Evolutionary conservation across 768 basidiomycete species (phyloP).

Genomic region (Podaxis sp.): DNA sequence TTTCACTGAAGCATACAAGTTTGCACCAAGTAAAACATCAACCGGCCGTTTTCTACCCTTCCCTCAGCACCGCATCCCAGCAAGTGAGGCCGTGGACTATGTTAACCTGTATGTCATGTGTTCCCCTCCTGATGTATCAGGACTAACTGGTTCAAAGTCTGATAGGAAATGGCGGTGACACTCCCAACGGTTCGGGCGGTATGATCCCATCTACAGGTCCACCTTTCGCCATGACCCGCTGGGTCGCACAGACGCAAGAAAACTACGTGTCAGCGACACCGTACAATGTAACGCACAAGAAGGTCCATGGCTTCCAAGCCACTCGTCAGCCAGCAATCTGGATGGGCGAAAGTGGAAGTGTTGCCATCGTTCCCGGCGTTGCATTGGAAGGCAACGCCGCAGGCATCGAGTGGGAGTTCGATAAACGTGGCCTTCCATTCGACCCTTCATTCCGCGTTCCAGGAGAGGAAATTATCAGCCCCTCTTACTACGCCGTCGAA

Average conservation of each 20-base stretch:
- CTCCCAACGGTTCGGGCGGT: conserved; percentile 70
- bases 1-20: conserved; percentile 8
- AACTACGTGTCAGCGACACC: conserved; percentile 76
- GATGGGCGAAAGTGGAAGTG: conserved; percentile 81
- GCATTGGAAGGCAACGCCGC: conserved; percentile 18
- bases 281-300: conserved; percentile 43
- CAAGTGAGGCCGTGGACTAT: conserved; percentile 28
- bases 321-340: conserved; percentile 87
- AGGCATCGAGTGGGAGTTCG: conserved; percentile 51
- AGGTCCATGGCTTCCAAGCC: conserved; percentile 73
- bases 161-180: conserved; percentile 73
- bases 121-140: not conserved
- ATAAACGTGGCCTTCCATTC: conserved; percentile 51
- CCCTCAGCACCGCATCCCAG: conserved; percentile 15
- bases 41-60: conserved; percentile 14
- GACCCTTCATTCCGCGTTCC: conserved; percentile 27
- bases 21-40: conserved; percentile 1
- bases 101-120: conserved; percentile 29
- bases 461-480: conserved; percentile 54
- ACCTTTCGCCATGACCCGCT: conserved; percentile 84
- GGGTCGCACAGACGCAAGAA: conserved; percentile 78
- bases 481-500: conserved; percentile 57
- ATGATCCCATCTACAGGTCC: conserved; percentile 78
- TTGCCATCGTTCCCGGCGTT: conserved; percentile 59
- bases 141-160: conserved; percentile 30